phyloP scores from a whole-genome alignment of 768 basidiomycete species.

The Nevesoporus exiguus region DNA sequence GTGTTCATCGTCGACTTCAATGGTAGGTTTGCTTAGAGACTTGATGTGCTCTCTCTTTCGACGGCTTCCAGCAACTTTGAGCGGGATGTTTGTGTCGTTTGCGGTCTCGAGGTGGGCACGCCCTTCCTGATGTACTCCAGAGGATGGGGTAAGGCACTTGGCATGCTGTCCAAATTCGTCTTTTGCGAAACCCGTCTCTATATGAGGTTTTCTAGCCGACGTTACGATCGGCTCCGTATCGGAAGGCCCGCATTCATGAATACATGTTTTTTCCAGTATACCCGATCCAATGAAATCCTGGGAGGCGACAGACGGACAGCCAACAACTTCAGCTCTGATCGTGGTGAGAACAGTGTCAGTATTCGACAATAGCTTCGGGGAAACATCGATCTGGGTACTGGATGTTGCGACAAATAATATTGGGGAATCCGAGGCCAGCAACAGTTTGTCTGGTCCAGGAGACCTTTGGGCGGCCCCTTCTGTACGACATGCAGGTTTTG shows the following conservation, averaged over 20 bases:
- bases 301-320: background rate
- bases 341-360: background rate
- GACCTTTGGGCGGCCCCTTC: background rate
- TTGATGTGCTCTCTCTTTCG: constrained; percentile 24
- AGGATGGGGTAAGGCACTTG: background rate
- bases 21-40: background rate
- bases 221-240: background rate
- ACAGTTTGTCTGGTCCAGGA: background rate
- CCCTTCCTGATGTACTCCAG: background rate
- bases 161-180: background rate
- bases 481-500: background rate
- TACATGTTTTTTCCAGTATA: background rate
- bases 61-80: constrained; percentile 23
- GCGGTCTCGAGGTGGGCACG: background rate
- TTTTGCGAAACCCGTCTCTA: background rate
- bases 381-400: constrained; percentile 14
- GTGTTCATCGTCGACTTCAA: constrained; percentile 16
- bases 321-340: background rate
- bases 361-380: constrained; percentile 3
- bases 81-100: constrained; percentile 1
- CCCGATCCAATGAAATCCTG: background rate
- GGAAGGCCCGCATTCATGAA: background rate
- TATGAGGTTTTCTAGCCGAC: background rate
- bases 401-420: constrained; percentile 12
- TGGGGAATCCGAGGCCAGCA: constrained; percentile 5